Base-by-base conservation (phyloP, 2,329 filamentous ascomycete species). In the Ambrosiella beaveri region DNA sequence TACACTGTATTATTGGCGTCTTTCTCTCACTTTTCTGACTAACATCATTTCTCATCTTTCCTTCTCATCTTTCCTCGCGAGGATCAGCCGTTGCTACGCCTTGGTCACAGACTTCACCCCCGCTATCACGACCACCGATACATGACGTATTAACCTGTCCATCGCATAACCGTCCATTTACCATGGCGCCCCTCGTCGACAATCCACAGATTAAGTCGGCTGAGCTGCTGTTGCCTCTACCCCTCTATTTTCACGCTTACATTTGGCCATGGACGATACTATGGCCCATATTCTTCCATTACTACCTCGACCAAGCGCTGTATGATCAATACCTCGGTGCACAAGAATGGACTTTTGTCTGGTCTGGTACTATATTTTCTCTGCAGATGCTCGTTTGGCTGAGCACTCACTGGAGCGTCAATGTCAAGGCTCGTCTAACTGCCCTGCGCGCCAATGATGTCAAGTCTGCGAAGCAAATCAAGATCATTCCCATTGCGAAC, bases 281-380 rank as follows among this genome's bases (percentile, higher is more conserved):
- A 66, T 98, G 94, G 90, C 93, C 94, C 56, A 73, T 86, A 65
- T 97, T 97, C 71, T 80, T 95, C 63, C 81, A 86, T 69, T 82
- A 90, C 71, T 97, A 95, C 70, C 81, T 95, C 57, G 85, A 82
- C 19, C 76, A 82, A 62, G 84, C 88, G 57, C 82, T 87, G 64
- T 98, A 98, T 71, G 85, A 95, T 64, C 85, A 84, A 68, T 84
- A 97, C 74, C 94, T 98, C 63, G 81, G 86, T 65, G 90, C 85
- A n/a, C 83, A 86, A 65, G 93, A 98, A 76, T 98, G 93, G 91
- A 97, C 94, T 0, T 95, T 95, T 68, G 88, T 98, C 62, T 98
- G 88, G 83, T 80, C 85, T 63, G 91, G 86, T 65, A 78, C 82
- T 64, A 96, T 98, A 68, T 77, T 94, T 69, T 95, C 90, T 9